Evolutionary conservation across 352 stramenopile species (phyloP).

Genomic region (Elongisporangium senticosum): DNA sequence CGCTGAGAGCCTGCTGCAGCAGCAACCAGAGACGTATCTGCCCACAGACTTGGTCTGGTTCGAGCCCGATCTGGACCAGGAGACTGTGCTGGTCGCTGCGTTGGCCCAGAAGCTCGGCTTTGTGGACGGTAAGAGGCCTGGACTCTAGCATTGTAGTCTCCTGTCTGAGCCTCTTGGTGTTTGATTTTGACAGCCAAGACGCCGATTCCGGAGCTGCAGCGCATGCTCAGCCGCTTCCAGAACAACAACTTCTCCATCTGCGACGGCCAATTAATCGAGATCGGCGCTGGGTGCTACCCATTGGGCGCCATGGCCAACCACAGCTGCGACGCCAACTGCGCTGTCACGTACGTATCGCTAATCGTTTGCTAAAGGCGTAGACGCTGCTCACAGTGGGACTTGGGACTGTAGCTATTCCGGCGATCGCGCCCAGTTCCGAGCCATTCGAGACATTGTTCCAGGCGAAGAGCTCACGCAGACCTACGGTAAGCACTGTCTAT

Average conservation of each 20-base stretch:
- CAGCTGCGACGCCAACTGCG: conserved; percentile 64
- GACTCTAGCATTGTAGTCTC: not conserved
- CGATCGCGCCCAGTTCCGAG: conserved; percentile 35
- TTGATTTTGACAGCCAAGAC: conserved; percentile 7
- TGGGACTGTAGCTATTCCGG: not conserved
- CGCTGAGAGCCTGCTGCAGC: not conserved
- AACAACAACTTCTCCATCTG: conserved; percentile 81
- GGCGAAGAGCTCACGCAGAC: conserved; percentile 58
- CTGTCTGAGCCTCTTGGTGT: conserved; percentile 1
- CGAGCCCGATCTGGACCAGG: conserved; percentile 40
- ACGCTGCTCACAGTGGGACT: not conserved
- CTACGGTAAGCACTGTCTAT: conserved; percentile 37
- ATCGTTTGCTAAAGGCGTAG: not conserved
- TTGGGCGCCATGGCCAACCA: conserved; percentile 76
- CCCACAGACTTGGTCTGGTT: conserved; percentile 48
- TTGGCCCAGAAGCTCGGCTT: conserved; percentile 51
- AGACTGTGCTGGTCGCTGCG: conserved; percentile 40
- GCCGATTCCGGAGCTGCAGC: conserved; percentile 34
- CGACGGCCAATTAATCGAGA: conserved; percentile 47
- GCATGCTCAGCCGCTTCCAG: conserved; percentile 65
- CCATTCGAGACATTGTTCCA: conserved; percentile 35
- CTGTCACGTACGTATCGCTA: conserved; percentile 40
- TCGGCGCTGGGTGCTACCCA: conserved; percentile 57
- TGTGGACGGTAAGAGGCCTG: conserved; percentile 19
- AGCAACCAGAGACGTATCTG: not conserved